These are phyloP conservation scores for Monosporascus cannonballus DNA, from an alignment of 2,329 filamentous ascomycete species.

Conservation along the genomic window DNA sequence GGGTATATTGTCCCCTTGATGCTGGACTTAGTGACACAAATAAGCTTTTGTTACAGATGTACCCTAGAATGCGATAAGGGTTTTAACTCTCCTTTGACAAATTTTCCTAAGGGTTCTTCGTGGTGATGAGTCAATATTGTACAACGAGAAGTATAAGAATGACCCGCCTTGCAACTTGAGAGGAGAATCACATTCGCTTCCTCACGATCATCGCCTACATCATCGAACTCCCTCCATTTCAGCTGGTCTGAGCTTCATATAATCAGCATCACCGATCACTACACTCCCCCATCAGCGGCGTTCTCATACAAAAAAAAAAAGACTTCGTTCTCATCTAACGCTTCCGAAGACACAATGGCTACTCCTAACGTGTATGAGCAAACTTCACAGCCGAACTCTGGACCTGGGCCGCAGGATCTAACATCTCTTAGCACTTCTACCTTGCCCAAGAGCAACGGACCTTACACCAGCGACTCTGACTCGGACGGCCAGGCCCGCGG, in stretches of 20 bases:
- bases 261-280: constrained; percentile 7
- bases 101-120: neutral
- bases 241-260: constrained; percentile 14
- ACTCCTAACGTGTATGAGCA: constrained; percentile 16
- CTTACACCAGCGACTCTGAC: constrained; percentile 26
- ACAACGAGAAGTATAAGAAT: neutral
- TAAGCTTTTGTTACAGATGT: constrained; percentile 6
- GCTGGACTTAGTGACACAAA: constrained; percentile 14
- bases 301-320: constrained; percentile 8
- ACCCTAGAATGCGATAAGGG: constrained; percentile 5
- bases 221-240: constrained; percentile 10
- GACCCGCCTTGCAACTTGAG: neutral
- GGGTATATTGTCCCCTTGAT: constrained; percentile 3
- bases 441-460: constrained; percentile 23
- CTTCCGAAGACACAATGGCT: constrained; percentile 19
- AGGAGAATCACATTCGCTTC: neutral
- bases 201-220: constrained; percentile 9
- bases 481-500: constrained; percentile 31
- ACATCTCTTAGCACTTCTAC: constrained; percentile 14
- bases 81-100: neutral
- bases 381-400: constrained; percentile 4
- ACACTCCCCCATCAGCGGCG: neutral
- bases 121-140: constrained; percentile 1
- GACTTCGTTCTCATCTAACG: constrained; percentile 1
- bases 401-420: constrained; percentile 1